Percentiles rank a stretch among this genome's conserved stretches.
Evolutionary conservation across 768 basidiomycete species (phyloP).

Genomic region (Sporobolomyces pararoseus): DNA sequence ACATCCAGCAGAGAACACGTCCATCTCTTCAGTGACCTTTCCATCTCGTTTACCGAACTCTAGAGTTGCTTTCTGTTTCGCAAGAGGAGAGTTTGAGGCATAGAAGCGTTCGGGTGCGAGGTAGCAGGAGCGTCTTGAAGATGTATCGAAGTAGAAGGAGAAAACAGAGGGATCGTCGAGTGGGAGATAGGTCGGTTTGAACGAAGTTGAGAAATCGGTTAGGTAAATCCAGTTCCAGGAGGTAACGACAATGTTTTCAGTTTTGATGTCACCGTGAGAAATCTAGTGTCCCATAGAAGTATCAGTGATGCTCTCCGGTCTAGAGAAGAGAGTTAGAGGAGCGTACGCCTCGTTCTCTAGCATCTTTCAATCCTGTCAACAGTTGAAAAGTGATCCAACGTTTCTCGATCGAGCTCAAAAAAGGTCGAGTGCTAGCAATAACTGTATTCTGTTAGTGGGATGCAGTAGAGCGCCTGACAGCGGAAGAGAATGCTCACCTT

Average conservation of each 20-base stretch:
- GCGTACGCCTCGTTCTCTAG: slow-evolving; percentile 63
- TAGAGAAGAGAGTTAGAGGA: neutral
- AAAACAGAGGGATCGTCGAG: slow-evolving; percentile 96
- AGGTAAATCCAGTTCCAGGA: slow-evolving; percentile 95
- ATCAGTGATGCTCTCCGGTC: neutral
- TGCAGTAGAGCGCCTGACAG: neutral
- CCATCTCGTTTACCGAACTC: slow-evolving; percentile 64
- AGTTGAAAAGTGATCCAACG: slow-evolving; percentile 97
- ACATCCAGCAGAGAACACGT: slow-evolving; percentile 90
- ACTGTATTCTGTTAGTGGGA: neutral
- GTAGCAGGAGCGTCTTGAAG: slow-evolving; percentile 88
- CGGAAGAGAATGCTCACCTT: slow-evolving; percentile 57
- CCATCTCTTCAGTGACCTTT: slow-evolving; percentile 90
- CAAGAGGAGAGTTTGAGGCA: slow-evolving; percentile 68
- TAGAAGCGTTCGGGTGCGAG: slow-evolving; percentile 95
- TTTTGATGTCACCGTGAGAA: slow-evolving; percentile 97
- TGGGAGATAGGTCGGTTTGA: slow-evolving; percentile 92
- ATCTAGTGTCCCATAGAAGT: slow-evolving; percentile 52
- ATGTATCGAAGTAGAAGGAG: slow-evolving; percentile 96
- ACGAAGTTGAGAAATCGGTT: slow-evolving; percentile 83
- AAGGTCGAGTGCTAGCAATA: slow-evolving; percentile 80
- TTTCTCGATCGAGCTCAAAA: slow-evolving; percentile 85
- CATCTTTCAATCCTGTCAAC: slow-evolving; percentile 74
- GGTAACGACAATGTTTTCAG: slow-evolving; percentile 91
- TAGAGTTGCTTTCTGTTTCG: slow-evolving; percentile 63